phyloP scores from a whole-genome alignment of 2,329 filamentous ascomycete species.

The Coniella lustricola region DNA sequence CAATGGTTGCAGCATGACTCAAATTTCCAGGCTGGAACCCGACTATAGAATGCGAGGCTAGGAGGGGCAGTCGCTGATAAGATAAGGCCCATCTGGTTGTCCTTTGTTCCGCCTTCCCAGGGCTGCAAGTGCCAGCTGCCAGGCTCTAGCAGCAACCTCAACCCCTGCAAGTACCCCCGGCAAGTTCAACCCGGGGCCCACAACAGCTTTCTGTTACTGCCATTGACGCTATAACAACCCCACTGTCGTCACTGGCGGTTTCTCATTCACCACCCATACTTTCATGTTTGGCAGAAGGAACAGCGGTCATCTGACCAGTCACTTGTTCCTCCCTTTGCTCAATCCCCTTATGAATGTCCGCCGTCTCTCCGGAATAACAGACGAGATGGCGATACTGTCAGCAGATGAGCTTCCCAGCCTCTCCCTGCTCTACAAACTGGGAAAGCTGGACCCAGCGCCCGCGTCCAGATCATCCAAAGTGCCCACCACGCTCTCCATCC shows the following conservation, averaged over 20 bases:
- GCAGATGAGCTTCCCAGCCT: slow-evolving; percentile 56
- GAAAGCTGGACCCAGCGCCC: slow-evolving; percentile 33
- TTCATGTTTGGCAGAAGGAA: too few relatives aligned
- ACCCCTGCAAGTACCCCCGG: neutral
- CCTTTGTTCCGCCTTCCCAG: too few relatives aligned
- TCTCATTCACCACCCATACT: neutral
- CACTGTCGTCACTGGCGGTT: slow-evolving; percentile 14
- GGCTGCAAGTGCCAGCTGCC: too few relatives aligned
- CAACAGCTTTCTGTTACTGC: neutral
- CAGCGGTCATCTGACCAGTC: too few relatives aligned
- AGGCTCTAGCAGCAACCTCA: too few relatives aligned
- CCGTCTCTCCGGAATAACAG: neutral
- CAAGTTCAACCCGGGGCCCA: neutral
- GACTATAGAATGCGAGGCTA: neutral
- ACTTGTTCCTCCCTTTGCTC: too few relatives aligned
- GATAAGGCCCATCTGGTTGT: too few relatives aligned
- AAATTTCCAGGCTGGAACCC: slow-evolving; percentile 10
- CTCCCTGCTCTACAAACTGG: slow-evolving; percentile 56
- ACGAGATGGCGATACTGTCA: slow-evolving; percentile 32
- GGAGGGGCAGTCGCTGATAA: slow-evolving; percentile 13
- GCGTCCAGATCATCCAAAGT: slow-evolving; percentile 11
- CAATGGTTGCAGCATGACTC: slow-evolving; percentile 9
- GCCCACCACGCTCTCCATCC: slow-evolving; percentile 19
- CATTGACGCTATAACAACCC: slow-evolving; percentile 3
- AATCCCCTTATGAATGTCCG: neutral